These are phyloP conservation scores for Geotrichum citri-aurantii DNA, from an alignment of 1,139 yeast genomes.

Conservation along the genomic window DNA sequence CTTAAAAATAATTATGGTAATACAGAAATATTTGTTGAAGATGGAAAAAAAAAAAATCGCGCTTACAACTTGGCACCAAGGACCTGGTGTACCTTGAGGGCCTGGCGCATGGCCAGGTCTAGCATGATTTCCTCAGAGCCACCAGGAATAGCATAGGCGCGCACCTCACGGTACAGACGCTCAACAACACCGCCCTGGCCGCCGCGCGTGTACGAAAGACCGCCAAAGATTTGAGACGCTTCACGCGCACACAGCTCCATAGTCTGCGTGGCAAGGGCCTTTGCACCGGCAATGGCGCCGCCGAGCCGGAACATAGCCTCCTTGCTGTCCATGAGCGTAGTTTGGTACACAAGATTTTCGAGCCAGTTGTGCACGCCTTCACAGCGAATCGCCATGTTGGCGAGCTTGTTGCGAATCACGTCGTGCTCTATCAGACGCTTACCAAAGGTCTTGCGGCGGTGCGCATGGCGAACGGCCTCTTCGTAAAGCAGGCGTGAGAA, in stretches of 20 bases:
- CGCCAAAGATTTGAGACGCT: conserved; percentile 44
- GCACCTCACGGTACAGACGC: conserved; percentile 41
- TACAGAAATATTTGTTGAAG: too few relatives aligned
- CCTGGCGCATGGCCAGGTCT: conserved; percentile 40
- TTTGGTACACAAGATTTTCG: conserved; percentile 38
- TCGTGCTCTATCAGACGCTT: conserved; percentile 40
- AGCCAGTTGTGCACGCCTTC: conserved; percentile 40
- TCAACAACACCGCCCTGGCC: conserved; percentile 43
- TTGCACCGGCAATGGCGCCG: conserved; percentile 43
- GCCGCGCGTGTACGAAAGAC: conserved; percentile 42
- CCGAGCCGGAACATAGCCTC: conserved; percentile 41
- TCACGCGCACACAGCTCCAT: conserved; percentile 43
- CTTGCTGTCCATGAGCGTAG: conserved; percentile 34
- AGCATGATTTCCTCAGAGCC: conserved; percentile 45
- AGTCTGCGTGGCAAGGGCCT: conserved; percentile 41
- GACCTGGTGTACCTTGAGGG: conserved; percentile 38
- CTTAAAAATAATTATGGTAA: too few relatives aligned
- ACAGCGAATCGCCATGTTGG: conserved; percentile 40
- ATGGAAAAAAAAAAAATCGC: too few relatives aligned
- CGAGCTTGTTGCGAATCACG: conserved; percentile 42
- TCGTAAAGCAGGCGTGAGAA: conserved; percentile 41
- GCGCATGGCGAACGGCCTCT: conserved; percentile 41
- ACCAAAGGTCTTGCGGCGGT: conserved; percentile 42
- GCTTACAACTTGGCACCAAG: conserved; percentile 39
- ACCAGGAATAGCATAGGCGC: conserved; percentile 43